Percentiles rank a stretch among this genome's conserved stretches.
Conservation (phyloP, 148 eudicot genomes). For the Hydrangea macrophylla region DNA sequence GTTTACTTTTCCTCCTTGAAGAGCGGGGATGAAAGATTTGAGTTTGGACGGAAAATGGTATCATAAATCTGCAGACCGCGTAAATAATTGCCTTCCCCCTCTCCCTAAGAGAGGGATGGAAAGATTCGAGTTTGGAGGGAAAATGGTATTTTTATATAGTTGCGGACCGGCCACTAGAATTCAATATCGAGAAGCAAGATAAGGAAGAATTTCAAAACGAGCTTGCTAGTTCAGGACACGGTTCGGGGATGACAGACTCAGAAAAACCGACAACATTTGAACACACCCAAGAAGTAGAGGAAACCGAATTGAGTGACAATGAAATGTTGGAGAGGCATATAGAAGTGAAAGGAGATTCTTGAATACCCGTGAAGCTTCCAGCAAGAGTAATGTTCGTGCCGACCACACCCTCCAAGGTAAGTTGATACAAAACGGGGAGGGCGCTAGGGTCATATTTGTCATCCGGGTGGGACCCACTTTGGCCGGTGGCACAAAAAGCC, state of each 20-base stretch:
- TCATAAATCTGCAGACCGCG: too few species aligned
- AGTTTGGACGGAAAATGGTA: too few species aligned
- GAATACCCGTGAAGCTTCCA: conserved; percentile 43
- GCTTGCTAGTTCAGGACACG: conserved; percentile 39
- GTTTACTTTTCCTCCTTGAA: too few species aligned
- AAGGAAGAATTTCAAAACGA: conserved; percentile 10
- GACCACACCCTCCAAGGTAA: conserved; percentile 28
- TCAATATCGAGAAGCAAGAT: conserved; percentile 21
- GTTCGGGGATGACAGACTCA: conserved; percentile 31
- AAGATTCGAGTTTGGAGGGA: neutral
- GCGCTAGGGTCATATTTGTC: conserved; percentile 33
- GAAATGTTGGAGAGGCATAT: conserved; percentile 30
- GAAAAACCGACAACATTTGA: conserved; percentile 45
- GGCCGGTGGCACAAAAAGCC: conserved; percentile 39
- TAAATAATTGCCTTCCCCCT: neutral
- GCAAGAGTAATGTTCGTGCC: conserved; percentile 35
- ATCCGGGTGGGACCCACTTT: conserved; percentile 40
- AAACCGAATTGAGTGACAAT: conserved; percentile 22
- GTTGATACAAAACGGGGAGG: conserved; percentile 30
- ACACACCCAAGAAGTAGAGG: conserved; percentile 34
- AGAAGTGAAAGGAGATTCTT: conserved; percentile 39
- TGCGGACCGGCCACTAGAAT: conserved; percentile 24
- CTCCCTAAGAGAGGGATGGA: neutral
- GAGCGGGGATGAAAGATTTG: too few species aligned
- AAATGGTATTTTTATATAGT: conserved; percentile 11